phyloP scores from a whole-genome alignment of 129 eudicot species.

The Solidago caesia region DNA sequence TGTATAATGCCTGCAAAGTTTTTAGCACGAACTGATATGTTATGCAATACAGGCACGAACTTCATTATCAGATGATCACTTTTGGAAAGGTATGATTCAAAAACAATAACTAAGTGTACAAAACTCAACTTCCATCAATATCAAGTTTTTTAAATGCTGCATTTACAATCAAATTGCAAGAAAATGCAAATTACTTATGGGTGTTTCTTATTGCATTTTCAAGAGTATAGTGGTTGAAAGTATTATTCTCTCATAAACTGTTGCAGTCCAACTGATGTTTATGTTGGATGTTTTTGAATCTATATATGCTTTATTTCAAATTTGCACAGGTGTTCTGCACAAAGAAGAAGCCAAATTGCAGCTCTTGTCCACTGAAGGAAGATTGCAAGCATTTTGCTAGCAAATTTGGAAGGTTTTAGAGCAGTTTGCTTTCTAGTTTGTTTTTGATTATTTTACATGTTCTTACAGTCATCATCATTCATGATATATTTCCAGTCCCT shows the following conservation, averaged over 20 bases:
- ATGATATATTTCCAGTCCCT: neutral
- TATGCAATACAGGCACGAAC: constrained; percentile 26
- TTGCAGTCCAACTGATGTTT: too few species aligned
- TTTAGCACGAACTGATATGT: constrained; percentile 15
- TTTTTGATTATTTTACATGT: neutral
- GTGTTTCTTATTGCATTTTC: neutral
- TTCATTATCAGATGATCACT: constrained; percentile 37
- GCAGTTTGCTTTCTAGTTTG: neutral
- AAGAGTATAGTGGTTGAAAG: too few species aligned
- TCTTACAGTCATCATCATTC: neutral
- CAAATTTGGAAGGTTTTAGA: constrained; percentile 21
- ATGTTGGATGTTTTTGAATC: too few species aligned
- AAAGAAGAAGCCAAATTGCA: constrained; percentile 35
- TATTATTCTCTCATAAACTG: too few species aligned
- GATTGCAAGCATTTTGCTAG: constrained; percentile 34
- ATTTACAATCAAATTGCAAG: neutral
- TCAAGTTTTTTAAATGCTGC: neutral
- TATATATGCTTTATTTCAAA: neutral
- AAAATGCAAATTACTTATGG: neutral
- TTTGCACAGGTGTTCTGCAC: constrained; percentile 36
- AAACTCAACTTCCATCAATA: too few species aligned
- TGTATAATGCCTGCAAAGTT: neutral
- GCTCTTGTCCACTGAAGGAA: constrained; percentile 30
- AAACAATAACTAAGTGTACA: too few species aligned
- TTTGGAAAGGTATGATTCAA: constrained; percentile 32